Evolutionary conservation across 192 early-diverging fungal species (phyloP).

Genomic region (Backusella sp.): DNA sequence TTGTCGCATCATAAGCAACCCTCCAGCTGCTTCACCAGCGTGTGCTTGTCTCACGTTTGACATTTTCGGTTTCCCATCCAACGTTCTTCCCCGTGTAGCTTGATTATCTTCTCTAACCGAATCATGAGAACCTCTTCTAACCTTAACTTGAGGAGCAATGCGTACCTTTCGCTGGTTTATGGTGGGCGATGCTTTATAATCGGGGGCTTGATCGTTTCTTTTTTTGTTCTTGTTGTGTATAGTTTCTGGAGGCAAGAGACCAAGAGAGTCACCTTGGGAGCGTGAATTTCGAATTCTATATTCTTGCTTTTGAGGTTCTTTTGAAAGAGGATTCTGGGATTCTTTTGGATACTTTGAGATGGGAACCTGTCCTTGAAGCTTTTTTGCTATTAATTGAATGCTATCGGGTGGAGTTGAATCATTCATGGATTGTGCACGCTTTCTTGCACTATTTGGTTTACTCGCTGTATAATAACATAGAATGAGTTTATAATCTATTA

Average conservation of each 20-base stretch:
- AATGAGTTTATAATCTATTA: neutral
- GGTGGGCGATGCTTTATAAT: neutral
- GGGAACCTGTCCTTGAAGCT: constrained; percentile 1
- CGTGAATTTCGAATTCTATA: constrained; percentile 19
- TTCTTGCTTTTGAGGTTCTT: neutral
- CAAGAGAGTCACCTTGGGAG: constrained; percentile 21
- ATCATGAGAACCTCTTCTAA: constrained; percentile 26
- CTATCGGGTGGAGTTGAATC: neutral
- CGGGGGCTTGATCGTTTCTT: neutral
- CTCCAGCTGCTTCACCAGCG: constrained; percentile 33
- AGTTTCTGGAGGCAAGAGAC: constrained; percentile 16
- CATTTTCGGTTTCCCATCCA: neutral
- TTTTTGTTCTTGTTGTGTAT: neutral
- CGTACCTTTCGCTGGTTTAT: constrained; percentile 24
- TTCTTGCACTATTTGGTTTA: neutral
- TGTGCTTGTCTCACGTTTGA: neutral
- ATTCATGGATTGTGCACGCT: constrained; percentile 13
- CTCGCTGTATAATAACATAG: neutral
- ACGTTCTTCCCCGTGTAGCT: neutral
- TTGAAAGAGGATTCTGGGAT: neutral
- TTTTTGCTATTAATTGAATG: constrained; percentile 8
- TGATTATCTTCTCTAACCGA: constrained; percentile 15
- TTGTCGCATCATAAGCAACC: constrained; percentile 34
- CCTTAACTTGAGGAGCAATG: constrained; percentile 25
- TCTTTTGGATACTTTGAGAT: constrained; percentile 4